phyloP scores from a whole-genome alignment of 2,329 filamentous ascomycete genomes.

The Ascochyta rabiei region DNA sequence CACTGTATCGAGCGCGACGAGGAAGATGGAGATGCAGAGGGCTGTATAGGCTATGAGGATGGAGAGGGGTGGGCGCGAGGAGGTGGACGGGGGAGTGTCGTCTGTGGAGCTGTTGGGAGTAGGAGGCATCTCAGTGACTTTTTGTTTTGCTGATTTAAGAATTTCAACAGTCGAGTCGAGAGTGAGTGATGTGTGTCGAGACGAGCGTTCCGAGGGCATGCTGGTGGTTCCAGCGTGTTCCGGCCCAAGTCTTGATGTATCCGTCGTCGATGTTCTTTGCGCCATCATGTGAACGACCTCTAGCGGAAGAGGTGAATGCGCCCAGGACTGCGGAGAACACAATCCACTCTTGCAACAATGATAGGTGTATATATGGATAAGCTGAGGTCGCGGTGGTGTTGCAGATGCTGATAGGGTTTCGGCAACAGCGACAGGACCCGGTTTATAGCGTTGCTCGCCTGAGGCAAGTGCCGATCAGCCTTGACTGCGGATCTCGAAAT shows the following conservation, averaged over 20 bases:
- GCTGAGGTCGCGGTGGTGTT: background rate
- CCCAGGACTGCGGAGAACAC: background rate
- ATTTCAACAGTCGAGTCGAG: slow-evolving; percentile 4
- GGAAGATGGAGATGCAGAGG: slow-evolving; percentile 46
- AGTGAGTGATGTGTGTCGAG: slow-evolving; percentile 11
- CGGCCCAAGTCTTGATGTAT: background rate
- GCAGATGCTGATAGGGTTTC: background rate
- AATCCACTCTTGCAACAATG: background rate
- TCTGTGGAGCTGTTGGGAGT: background rate
- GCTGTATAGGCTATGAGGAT: slow-evolving; percentile 37
- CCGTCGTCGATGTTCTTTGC: background rate
- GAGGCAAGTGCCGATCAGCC: slow-evolving; percentile 7
- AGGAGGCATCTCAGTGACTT: background rate
- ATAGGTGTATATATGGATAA: background rate
- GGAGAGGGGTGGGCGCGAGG: background rate
- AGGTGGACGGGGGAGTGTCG: background rate
- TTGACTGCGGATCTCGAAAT: background rate
- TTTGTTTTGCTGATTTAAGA: background rate
- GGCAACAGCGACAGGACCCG: background rate
- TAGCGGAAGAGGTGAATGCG: background rate
- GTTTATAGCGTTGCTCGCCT: slow-evolving; percentile 2
- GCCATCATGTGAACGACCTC: background rate
- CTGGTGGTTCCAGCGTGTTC: background rate
- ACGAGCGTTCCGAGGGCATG: slow-evolving; percentile 8
- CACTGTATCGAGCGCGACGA: slow-evolving; percentile 58